Base-by-base conservation (phyloP, 2,329 filamentous ascomycete species). In the Colletotrichum viniferum region DNA sequence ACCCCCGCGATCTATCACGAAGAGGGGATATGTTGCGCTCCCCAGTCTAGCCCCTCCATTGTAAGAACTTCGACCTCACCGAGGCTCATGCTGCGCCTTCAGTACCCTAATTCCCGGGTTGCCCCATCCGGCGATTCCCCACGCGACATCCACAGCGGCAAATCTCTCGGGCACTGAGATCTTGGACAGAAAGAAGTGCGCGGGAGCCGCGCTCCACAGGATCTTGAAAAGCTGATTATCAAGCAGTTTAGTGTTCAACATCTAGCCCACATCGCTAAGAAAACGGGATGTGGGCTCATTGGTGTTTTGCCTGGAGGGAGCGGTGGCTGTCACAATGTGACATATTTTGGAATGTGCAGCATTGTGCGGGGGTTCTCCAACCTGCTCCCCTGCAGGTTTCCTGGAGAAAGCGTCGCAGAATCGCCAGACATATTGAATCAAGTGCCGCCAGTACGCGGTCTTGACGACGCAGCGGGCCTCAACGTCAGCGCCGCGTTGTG, bases 321-420 rank as follows among this genome's bases (percentile, higher is more conserved):
- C 64, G 36, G 36, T 16, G n/a, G 52, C 68, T 66, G 72, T 71
- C 71, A 74, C 21, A 48, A 48, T 36, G 56, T 65, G 52, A 74
- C 30, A 68, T 14, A 30, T 48, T 13, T 34, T 43, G 16, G 16
- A 10, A 34, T 16, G 13, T 21, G 26, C 18, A 32, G 36, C 9
- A 18, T 48, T 9, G 63, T 48, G 62, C 24, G 55, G 34, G 55
- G 16, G 5, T n/a, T 24, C 26, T 67, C 26, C 34, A 61, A 18
- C 55, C 13, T 14, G 10, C 16, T 12, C 21, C 62, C 69, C n/a
- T 43, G 34, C 10, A 26, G 7, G 24, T 13, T 30, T 32, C 14
- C 61, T 32, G 60, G 26, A 36, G 36, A 26, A 56, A 58, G 56
- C 28, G 60, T 61, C 30, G 34, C 60, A 74, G 52, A 7, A 26